Evolutionary conservation across 2,329 filamentous ascomycete species (phyloP).

Genomic region (Cercospora brassicicola): DNA sequence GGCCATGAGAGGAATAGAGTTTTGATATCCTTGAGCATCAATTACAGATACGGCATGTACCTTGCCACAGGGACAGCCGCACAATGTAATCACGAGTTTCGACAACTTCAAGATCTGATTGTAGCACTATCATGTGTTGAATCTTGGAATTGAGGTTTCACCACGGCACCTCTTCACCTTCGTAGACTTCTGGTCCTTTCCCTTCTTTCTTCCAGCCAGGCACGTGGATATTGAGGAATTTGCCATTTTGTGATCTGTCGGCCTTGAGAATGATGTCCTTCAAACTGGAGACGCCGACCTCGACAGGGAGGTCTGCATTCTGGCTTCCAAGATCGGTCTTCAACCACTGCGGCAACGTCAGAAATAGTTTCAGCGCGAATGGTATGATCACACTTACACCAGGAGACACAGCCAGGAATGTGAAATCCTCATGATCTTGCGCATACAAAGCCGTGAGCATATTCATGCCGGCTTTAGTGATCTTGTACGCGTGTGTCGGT

Average conservation of each 20-base stretch:
- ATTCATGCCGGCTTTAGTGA: conserved; percentile 53
- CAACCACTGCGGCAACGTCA: conserved; percentile 43
- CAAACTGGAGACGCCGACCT: conserved; percentile 43
- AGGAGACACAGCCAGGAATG: conserved; percentile 46
- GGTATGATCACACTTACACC: conserved; percentile 42
- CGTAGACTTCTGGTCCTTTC: conserved; percentile 8
- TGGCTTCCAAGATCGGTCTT: conserved; percentile 47
- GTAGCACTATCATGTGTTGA: conserved; percentile 1
- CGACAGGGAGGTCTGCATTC: conserved; percentile 46
- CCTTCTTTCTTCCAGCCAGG: conserved; percentile 12
- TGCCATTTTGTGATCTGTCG: conserved; percentile 47
- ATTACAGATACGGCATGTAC: background rate
- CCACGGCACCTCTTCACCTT: conserved; percentile 17
- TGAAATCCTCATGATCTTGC: conserved; percentile 46
- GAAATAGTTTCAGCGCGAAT: background rate
- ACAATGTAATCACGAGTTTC: background rate
- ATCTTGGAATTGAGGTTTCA: background rate
- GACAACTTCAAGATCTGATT: background rate
- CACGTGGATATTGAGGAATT: conserved; percentile 49
- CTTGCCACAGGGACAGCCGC: background rate
- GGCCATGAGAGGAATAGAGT: background rate
- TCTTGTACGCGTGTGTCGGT: conserved; percentile 44
- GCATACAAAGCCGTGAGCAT: conserved; percentile 51
- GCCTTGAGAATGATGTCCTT: conserved; percentile 49
- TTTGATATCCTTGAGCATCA: background rate